phyloP scores from a whole-genome alignment of 2,329 filamentous ascomycete genomes.

The Scytalidium lignicola region DNA sequence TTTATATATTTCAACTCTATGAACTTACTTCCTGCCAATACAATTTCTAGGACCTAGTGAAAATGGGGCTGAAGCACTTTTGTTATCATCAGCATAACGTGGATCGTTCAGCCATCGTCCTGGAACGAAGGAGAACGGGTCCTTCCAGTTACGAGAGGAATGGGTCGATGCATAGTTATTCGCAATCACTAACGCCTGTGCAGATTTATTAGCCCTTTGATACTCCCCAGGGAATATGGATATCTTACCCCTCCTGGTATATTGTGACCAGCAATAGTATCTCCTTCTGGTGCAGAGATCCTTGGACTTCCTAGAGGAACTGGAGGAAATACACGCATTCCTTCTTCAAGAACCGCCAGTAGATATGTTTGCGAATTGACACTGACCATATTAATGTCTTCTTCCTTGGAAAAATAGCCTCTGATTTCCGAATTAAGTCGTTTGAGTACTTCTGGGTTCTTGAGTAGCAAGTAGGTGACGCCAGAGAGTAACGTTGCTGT shows the following conservation, averaged over 20 bases:
- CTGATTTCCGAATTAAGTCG: conserved; percentile 37
- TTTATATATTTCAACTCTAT: not conserved
- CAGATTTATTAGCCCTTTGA: not conserved
- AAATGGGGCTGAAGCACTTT: conserved; percentile 11
- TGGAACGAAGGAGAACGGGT: conserved; percentile 20
- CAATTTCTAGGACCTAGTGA: conserved; percentile 11
- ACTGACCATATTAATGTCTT: conserved; percentile 1
- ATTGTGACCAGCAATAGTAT: not conserved
- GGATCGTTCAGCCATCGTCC: conserved; percentile 29
- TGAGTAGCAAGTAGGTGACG: conserved; percentile 35
- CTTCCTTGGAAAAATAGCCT: conserved; percentile 27
- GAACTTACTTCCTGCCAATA: conserved; percentile 12
- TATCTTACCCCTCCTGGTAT: not conserved
- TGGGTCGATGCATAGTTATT: conserved; percentile 5
- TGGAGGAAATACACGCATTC: conserved; percentile 1
- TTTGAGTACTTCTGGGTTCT: conserved; percentile 29
- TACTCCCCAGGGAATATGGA: not conserved
- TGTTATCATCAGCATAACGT: conserved; percentile 8
- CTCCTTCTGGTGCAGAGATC: not conserved
- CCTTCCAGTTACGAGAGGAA: conserved; percentile 8
- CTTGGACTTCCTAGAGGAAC: not conserved
- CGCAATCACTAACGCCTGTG: conserved; percentile 1
- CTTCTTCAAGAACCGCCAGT: conserved; percentile 30
- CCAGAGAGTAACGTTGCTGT: conserved; percentile 41
- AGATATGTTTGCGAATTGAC: conserved; percentile 14